Conservation (phyloP, 2,329 filamentous ascomycete genomes). For the Chaetomiaceae sp. region DNA sequence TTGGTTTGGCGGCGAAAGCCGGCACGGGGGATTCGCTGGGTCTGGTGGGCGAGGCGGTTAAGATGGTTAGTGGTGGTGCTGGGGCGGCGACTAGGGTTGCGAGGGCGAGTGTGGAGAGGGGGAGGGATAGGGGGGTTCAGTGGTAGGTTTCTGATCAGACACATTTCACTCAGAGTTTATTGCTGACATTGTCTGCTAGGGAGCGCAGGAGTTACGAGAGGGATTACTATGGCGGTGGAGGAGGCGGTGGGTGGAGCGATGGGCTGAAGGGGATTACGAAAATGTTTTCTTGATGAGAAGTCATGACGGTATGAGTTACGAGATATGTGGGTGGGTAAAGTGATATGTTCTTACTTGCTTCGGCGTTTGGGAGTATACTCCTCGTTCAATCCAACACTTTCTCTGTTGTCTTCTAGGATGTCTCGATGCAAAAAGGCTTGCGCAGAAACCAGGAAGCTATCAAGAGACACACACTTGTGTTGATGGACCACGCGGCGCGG, state of each 20-base stretch:
- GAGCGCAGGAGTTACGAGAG: conserved; percentile 30
- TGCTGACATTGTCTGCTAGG: conserved; percentile 2
- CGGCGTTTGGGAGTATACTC: too few relatives aligned
- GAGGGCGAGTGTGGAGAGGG: conserved; percentile 1
- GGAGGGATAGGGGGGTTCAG: conserved; percentile 30
- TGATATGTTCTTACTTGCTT: background rate
- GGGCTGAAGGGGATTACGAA: conserved; percentile 28
- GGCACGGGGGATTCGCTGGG: conserved; percentile 45
- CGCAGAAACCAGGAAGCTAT: too few relatives aligned
- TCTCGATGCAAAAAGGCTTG: too few relatives aligned
- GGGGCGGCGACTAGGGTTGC: conserved; percentile 18
- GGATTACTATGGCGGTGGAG: conserved; percentile 27
- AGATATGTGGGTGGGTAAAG: background rate
- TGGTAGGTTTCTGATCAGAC: conserved; percentile 36
- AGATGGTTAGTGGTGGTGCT: conserved; percentile 40
- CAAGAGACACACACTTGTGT: too few relatives aligned
- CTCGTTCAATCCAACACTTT: too few relatives aligned
- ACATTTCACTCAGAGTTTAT: too few relatives aligned
- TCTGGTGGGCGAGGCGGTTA: conserved; percentile 51
- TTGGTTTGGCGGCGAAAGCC: conserved; percentile 50
- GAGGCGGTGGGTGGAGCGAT: conserved; percentile 21
- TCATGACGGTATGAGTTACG: background rate
- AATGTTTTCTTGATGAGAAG: conserved; percentile 23
- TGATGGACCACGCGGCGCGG: too few relatives aligned
- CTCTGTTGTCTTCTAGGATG: too few relatives aligned